Evolutionary conservation across 176 grass and related monocot genomes (phyloP).

Genomic region (Microstegium vimineum): DNA sequence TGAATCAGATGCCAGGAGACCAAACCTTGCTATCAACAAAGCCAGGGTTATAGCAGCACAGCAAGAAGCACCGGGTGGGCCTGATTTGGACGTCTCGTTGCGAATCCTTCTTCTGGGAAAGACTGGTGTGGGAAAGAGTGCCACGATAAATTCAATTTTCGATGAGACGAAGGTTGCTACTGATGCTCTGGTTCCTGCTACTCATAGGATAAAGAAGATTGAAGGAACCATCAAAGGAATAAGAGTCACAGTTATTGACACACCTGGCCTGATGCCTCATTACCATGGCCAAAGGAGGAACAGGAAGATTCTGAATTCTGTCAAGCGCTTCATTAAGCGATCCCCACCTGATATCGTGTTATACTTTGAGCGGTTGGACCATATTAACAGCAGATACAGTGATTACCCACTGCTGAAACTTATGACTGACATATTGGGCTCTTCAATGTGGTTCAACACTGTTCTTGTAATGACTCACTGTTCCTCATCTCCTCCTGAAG

Average conservation of each 20-base stretch:
- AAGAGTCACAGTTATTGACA: conserved; percentile 81
- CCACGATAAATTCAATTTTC: conserved; percentile 72
- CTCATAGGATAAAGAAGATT: conserved; percentile 55
- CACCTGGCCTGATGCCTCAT: conserved; percentile 69
- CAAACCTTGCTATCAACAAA: conserved; percentile 53
- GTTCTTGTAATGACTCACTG: conserved; percentile 83
- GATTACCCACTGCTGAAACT: conserved; percentile 76
- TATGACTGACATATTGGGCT: conserved; percentile 82
- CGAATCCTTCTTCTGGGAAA: conserved; percentile 70
- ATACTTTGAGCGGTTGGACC: conserved; percentile 76
- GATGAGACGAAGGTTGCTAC: conserved; percentile 48
- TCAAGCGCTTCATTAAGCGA: conserved; percentile 72
- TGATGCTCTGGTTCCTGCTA: conserved; percentile 46
- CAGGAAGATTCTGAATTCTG: conserved; percentile 63
- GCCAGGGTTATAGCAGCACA: conserved; percentile 58
- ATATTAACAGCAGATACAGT: conserved; percentile 52
- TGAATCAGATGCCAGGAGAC: conserved; percentile 55
- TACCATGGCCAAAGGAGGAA: conserved; percentile 47
- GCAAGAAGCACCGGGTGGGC: conserved; percentile 40
- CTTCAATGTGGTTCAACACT: conserved; percentile 93
- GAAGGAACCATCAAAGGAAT: conserved; percentile 75
- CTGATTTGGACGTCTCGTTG: conserved; percentile 52
- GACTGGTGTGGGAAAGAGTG: conserved; percentile 72
- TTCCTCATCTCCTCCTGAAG: conserved; percentile 66
- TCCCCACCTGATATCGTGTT: conserved; percentile 75